Evolutionary conservation across 345 rosid species (phyloP), one percentile per base, ranked within the genome.

Genomic region (Citrus trifoliata): DNA sequence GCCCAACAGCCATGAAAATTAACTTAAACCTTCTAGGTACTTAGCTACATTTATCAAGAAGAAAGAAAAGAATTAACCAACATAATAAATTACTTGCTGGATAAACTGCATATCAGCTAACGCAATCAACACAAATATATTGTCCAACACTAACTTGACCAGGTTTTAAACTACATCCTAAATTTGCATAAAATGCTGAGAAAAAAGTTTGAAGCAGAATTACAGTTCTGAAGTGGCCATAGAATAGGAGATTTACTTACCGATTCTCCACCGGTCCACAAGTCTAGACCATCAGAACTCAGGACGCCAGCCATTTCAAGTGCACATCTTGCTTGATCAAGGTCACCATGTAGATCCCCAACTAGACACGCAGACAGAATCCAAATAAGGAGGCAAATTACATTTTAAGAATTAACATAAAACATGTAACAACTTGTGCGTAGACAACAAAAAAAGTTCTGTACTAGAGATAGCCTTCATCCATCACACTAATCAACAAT

Each of bases 331-430:
- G 99, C 90, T 87, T 92, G 88, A 48, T 86, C 85, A 76, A 95
- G 85, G 85, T 95, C 98, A 58, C 99, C 99, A 68, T 95, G 97
- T 56, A 95, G 83, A 83, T 95, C 98, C 56, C 98, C 98, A 84
- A 93, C 97, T 93, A 69, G 42, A 71, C 42, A 76, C n/a, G 67
- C 53, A 75, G 51, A 46, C 18, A 13, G 18, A 12, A 79, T 3
- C 9, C 30, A 68, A 21, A 28, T n/a, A 18, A 70, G 56, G 28
- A 21, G 33, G 56, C 4, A 14, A 42, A 70, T 30, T 6, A 58
- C 18, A 2, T 28, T 5, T 10, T 2, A 8, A 55, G 65, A 75
- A 51, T 19, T 46, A 25, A 27, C 22, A 38, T 21, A 42, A 32
- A 32, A 32, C 33, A 32, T 32, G 33, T 4, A 32, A 32, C 46